Evolutionary conservation across 1,284 basidiomycete species (phyloP).

Genomic region (Sanghuangporus weigelae): DNA sequence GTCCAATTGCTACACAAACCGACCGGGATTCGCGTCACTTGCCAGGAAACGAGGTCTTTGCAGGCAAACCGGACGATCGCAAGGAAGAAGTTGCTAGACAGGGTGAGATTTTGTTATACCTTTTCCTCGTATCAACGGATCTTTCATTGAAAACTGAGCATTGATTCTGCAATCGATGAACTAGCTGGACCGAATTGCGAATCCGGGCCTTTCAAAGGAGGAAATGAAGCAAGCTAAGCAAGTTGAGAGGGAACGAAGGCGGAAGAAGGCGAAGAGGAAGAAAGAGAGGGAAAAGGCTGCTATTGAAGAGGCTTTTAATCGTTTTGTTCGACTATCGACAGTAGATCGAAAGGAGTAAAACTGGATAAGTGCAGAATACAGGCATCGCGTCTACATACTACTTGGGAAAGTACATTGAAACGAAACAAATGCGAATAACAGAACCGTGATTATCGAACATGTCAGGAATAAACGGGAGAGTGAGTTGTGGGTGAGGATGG

Average conservation of each 20-base stretch:
- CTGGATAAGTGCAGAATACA: too few species aligned
- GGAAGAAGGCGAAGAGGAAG: conserved; percentile 51
- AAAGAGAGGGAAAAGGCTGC: background rate
- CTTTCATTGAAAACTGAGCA: background rate
- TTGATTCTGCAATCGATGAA: background rate
- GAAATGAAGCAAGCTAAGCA: conserved; percentile 62
- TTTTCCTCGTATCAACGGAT: conserved; percentile 7
- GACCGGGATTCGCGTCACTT: conserved; percentile 68
- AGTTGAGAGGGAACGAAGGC: conserved; percentile 62
- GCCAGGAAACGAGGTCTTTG: conserved; percentile 76
- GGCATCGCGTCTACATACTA: too few species aligned
- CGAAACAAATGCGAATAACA: too few species aligned
- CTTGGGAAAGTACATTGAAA: too few species aligned
- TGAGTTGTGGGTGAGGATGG: too few species aligned
- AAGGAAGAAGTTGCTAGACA: conserved; percentile 60
- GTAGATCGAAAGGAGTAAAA: background rate
- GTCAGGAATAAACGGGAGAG: too few species aligned
- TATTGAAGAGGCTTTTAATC: background rate
- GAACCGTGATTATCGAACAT: too few species aligned
- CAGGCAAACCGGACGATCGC: conserved; percentile 64
- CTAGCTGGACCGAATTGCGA: conserved; percentile 63
- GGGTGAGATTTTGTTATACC: conserved; percentile 41
- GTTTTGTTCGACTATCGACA: background rate
- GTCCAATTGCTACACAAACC: conserved; percentile 77
- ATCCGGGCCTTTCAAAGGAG: conserved; percentile 71